These are phyloP conservation scores for Aspergillus bombycis DNA, from an alignment of 2,329 filamentous ascomycete genomes.

Conservation along the genomic window DNA sequence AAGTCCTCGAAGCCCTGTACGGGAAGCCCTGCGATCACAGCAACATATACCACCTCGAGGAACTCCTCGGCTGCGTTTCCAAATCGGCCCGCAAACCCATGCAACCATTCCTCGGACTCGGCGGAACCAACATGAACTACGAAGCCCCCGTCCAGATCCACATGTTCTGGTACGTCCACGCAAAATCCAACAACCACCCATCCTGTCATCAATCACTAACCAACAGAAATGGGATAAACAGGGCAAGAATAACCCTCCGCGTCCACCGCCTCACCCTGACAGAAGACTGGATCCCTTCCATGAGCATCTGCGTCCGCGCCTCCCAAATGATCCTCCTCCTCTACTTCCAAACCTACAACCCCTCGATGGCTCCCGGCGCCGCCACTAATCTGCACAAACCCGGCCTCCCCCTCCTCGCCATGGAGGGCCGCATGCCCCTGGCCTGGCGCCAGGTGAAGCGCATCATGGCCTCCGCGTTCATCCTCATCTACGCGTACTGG, in stretches of 20 bases:
- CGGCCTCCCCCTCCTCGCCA: not conserved
- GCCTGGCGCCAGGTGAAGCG: constrained; percentile 4
- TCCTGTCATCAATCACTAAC: not conserved
- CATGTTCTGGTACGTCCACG: not conserved
- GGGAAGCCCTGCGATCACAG: not conserved
- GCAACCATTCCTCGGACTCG: not conserved
- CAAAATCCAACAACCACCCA: too few relatives aligned
- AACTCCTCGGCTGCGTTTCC: constrained; percentile 2
- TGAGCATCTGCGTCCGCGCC: constrained; percentile 6
- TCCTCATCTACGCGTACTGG: constrained; percentile 3
- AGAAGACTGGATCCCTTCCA: constrained; percentile 3
- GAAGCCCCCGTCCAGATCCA: not conserved
- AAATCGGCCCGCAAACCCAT: constrained; percentile 4
- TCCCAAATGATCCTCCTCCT: constrained; percentile 6
- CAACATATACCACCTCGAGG: constrained; percentile 2
- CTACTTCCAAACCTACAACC: constrained; percentile 2
- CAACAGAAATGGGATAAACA: not conserved
- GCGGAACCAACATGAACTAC: not conserved
- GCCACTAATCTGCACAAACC: not conserved
- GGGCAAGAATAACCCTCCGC: constrained; percentile 3
- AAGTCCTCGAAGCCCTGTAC: not conserved
- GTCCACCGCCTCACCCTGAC: not conserved
- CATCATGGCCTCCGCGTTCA: not conserved
- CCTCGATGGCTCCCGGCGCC: not conserved
- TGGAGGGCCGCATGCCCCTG: not conserved